Evolutionary conservation across 2,329 filamentous ascomycete genomes (phyloP), one percentile per base, ranked within the genome.

Genomic region (Esteya vermicola): DNA sequence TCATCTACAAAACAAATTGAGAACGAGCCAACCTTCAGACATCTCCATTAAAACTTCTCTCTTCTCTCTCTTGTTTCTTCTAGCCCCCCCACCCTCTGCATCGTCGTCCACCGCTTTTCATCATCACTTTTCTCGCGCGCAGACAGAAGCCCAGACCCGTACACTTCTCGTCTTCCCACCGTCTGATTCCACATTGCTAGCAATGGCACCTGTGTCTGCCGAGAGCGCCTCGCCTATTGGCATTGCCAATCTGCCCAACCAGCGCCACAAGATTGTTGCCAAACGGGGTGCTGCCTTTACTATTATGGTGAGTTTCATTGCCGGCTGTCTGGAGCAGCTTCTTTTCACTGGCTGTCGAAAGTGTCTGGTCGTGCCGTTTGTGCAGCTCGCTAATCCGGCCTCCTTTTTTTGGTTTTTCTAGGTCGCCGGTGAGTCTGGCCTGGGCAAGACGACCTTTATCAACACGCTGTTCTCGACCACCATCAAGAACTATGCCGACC

Each of bases 401-500:
- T 27, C 8, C n/a, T 21, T 37, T 43, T 35, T 40, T 40, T 40
- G 35, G 26, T 42, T 43, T 38, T 31, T 20, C 28, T 16, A 93
- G 86, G 86, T 96, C 66, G 91, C 91, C 68, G 89, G 89, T 69
- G 89, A 98, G 71, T 96, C 91, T 52, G 89, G 89, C 58, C 70
- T 96, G 53, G 91, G 91, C 71, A 98, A 98, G 78, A 98, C 93
- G 21, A 98, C 91, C 56, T 98, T 98, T 68, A 96, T 98, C 78
- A 98, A 98, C 79, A 98, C 91, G 45, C 80, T 98, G 46, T 98
- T 98, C 75, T 98, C 91, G 48, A 98, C 93, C 51, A 98, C 91
- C 55, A 98, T 98, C 77, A 98, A 98, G 76, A 98, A 96, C 76
- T 98, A 98, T 64, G 91, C 91, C 75, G 91, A 98, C 66, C 89